Evolutionary conservation across 176 grass and related monocot genomes (phyloP).

Genomic region (Guadua angustifolia): DNA sequence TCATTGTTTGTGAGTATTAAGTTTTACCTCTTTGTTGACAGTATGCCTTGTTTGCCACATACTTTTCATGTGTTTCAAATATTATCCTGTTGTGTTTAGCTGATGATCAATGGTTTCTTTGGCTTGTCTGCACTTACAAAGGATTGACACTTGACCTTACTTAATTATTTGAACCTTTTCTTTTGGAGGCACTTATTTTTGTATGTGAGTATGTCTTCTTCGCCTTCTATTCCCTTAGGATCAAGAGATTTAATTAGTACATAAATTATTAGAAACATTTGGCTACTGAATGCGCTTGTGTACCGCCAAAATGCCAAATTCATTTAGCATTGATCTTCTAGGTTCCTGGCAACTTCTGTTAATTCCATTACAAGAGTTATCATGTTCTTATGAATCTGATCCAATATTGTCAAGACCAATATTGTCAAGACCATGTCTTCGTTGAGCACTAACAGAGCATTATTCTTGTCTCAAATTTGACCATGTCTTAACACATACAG

Average conservation of each 20-base stretch:
- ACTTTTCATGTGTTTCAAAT: slow-evolving; percentile 18
- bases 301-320: neutral
- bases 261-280: slow-evolving; percentile 20
- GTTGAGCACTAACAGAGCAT: neutral
- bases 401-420: neutral
- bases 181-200: slow-evolving; percentile 28
- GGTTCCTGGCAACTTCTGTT: neutral
- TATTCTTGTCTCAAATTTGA: neutral
- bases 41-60: neutral
- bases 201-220: neutral
- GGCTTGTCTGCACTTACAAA: slow-evolving; percentile 27
- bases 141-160: slow-evolving; percentile 18
- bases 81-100: slow-evolving; percentile 4
- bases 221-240: neutral
- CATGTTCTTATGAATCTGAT: slow-evolving; percentile 14
- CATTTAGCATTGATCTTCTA: slow-evolving; percentile 31
- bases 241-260: slow-evolving; percentile 15
- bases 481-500: neutral
- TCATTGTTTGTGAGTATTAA: slow-evolving; percentile 6
- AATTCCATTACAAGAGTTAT: neutral
- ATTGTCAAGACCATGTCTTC: neutral
- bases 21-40: slow-evolving; percentile 7
- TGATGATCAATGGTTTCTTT: slow-evolving; percentile 14
- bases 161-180: slow-evolving; percentile 28
- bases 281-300: neutral